Evolutionary conservation across 257 asterid genomes (phyloP).

Genomic region (Datura wrightii): DNA sequence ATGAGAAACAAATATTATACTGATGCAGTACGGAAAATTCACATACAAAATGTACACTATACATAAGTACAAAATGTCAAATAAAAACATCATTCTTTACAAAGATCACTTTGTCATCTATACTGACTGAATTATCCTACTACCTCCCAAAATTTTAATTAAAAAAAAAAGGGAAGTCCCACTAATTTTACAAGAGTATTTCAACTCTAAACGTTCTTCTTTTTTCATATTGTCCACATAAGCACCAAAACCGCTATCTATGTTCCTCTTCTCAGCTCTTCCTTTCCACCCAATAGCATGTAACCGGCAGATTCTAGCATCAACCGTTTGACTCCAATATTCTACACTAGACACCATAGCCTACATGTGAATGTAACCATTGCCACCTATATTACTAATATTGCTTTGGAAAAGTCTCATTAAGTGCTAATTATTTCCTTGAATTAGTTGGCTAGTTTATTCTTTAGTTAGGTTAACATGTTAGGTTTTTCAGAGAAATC

Average conservation of each 20-base stretch:
- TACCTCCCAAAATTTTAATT: background rate
- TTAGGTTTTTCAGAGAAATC: background rate
- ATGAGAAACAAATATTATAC: conserved; percentile 17
- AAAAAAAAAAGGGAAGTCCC: background rate
- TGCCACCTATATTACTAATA: conserved; percentile 10
- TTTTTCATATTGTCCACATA: conserved; percentile 17
- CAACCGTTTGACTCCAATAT: conserved; percentile 18
- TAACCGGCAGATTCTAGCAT: background rate
- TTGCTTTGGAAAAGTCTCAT: background rate
- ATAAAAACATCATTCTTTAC: conserved; percentile 5
- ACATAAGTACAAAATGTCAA: background rate
- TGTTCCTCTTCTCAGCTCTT: conserved; percentile 7
- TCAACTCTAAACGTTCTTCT: background rate
- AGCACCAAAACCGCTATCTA: background rate
- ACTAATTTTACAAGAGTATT: conserved; percentile 2
- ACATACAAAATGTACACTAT: background rate
- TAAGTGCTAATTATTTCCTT: background rate
- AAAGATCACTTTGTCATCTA: background rate
- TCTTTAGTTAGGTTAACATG: background rate
- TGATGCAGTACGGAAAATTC: background rate
- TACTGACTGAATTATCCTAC: conserved; percentile 18
- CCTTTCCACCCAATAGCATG: conserved; percentile 22
- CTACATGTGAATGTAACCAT: background rate
- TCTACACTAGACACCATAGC: background rate
- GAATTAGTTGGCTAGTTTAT: background rate